A percentile compares a stretch with the other conserved stretches of the same genome.
Evolutionary conservation across 768 basidiomycete species (phyloP).

Genomic region (Porpolomopsis calyptriformis): DNA sequence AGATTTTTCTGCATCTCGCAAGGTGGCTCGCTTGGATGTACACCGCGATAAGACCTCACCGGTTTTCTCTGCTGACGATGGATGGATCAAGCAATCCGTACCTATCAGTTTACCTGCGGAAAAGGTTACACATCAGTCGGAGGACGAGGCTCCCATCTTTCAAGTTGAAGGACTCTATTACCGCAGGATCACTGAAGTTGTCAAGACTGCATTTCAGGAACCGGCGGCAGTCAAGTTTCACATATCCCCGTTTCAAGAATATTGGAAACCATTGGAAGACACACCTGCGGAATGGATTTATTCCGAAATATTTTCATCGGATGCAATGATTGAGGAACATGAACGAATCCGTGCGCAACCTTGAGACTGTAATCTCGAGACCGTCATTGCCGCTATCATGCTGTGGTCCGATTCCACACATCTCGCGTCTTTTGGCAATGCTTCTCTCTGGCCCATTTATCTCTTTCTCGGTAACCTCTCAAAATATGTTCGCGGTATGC

Average conservation of each 20-base stretch:
- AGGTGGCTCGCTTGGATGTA: too few relatives aligned
- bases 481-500: slow-evolving; percentile 21
- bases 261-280: slow-evolving; percentile 10
- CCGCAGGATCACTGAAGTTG: slow-evolving; percentile 15
- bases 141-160: slow-evolving; percentile 20
- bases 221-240: slow-evolving; percentile 9
- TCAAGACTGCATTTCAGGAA: slow-evolving; percentile 13
- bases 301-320: slow-evolving; percentile 13
- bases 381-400: slow-evolving; percentile 18
- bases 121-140: slow-evolving; percentile 10
- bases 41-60: too few relatives aligned
- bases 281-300: slow-evolving; percentile 5
- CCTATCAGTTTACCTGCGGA: slow-evolving; percentile 16
- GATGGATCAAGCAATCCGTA: slow-evolving; percentile 16
- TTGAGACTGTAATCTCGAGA: slow-evolving; percentile 13
- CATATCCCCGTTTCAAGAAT: slow-evolving; percentile 11
- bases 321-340: slow-evolving; percentile 13
- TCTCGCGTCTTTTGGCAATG: slow-evolving; percentile 22
- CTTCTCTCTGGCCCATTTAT: too few relatives aligned
- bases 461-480: too few relatives aligned
- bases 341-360: slow-evolving; percentile 8
- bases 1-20: too few relatives aligned
- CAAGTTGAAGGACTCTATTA: slow-evolving; percentile 21
- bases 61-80: too few relatives aligned
- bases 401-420: slow-evolving; percentile 22